These are phyloP conservation scores for Cryptococcus maquisensis DNA, from an alignment of 1,284 basidiomycete species.

Conservation along the genomic window DNA sequence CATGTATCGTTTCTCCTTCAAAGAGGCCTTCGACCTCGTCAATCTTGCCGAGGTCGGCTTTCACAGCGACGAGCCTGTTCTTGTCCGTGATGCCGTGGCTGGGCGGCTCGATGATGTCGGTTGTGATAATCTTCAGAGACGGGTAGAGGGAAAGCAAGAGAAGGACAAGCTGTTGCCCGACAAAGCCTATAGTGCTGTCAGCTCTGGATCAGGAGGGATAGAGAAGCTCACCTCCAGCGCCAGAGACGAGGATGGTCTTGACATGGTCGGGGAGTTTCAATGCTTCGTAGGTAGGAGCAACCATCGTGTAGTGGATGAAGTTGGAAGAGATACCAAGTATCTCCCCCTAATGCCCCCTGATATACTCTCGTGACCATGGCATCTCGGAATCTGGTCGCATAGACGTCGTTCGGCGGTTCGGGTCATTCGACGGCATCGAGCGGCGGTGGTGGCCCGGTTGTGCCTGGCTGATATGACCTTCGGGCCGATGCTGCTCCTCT, in stretches of 20 bases:
- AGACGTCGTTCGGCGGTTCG: too few relatives aligned
- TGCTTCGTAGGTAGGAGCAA: conserved; percentile 38
- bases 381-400: too few relatives aligned
- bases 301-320: conserved; percentile 11
- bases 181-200: conserved; percentile 32
- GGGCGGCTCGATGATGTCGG: conserved; percentile 56
- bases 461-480: too few relatives aligned
- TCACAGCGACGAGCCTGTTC: conserved; percentile 46
- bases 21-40: conserved; percentile 51
- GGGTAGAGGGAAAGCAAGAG: conserved; percentile 52
- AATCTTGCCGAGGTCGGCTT: conserved; percentile 55
- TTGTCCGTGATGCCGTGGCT: conserved; percentile 47
- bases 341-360: too few relatives aligned
- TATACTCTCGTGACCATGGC: too few relatives aligned
- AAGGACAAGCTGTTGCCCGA: conserved; percentile 46
- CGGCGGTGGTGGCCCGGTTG: too few relatives aligned
- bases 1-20: conserved; percentile 42
- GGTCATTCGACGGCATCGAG: too few relatives aligned
- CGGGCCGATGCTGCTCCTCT: too few relatives aligned
- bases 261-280: conserved; percentile 46
- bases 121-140: conserved; percentile 55
- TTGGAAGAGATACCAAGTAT: too few relatives aligned
- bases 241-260: conserved; percentile 56
- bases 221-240: conserved; percentile 54
- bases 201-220: neutral